Base-by-base conservation (phyloP, 2,329 filamentous ascomycete genomes). In the Daldinia sp. region DNA sequence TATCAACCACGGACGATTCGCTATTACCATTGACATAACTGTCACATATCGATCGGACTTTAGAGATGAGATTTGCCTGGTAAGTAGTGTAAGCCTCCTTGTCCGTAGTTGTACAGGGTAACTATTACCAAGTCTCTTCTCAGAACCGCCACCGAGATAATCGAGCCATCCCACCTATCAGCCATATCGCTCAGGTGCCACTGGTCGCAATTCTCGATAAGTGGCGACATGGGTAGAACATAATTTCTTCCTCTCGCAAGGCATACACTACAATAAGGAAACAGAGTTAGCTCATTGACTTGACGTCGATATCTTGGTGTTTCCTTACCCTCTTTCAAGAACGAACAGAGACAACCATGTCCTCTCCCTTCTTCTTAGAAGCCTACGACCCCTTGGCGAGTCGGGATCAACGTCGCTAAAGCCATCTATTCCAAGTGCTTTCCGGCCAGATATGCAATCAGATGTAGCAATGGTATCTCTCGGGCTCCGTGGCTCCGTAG, bases 321-420 rank as follows among this genome's bases (percentile, higher is more conserved):
- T 15, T 17, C 67, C 75, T 68, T 72, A 87, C 80, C 89, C 90
- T 75, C 90, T 80, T 71, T 92, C 90, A 0, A 92, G 81, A 0
- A 91, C 89, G 72, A 91, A 92, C 1, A 92, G 76, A 0, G 89
- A 86, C 58, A 92, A 82, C 89, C 89, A 92, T 6, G 86, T 86
- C 63, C 90, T 80, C 74, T 92, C 90, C 47, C 90, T 80, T 54
- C 88, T 81, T 39, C 90, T 81, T 2, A 92, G 74, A 1, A 92
- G 76, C 35, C 88, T 77, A 57, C 83, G 81, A 1, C 89, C 90
- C 70, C 82, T 81, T 63, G 86, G 82, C 0, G 88, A 90, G 23
- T 73, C 74, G 0, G 85, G 82, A 45, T 90, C 87, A 4, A 91
- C 75, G 50, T 89, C 83, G 30, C 82, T 79, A 69, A 91, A 91